Percentiles rank a stretch among this genome's conserved stretches.
Conservation (phyloP, 805 yeast species). For the Allodekkera sacchari region DNA sequence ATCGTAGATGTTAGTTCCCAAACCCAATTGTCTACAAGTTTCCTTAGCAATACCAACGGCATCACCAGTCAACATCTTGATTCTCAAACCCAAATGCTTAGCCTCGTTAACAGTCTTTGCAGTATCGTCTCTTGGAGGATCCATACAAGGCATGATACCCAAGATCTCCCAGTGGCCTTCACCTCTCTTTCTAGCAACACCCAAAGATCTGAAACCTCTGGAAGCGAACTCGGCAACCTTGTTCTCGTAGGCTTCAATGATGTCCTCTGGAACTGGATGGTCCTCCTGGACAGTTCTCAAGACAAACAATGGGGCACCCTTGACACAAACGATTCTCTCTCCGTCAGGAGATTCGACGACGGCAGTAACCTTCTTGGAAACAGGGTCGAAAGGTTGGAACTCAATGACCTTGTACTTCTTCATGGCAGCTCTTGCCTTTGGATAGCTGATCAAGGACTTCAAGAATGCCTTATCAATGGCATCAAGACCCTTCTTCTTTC, state of each 20-base stretch:
- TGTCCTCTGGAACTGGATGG: conserved; percentile 89
- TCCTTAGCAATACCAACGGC: conserved; percentile 98
- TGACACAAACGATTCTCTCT: conserved; percentile 88
- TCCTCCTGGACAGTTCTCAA: conserved; percentile 94
- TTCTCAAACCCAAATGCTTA: conserved; percentile 80
- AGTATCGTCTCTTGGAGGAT: conserved; percentile 98
- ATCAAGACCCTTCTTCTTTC: conserved; percentile 93
- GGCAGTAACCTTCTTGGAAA: conserved; percentile 91
- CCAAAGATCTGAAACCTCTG: conserved; percentile 95
- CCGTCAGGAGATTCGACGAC: conserved; percentile 93
- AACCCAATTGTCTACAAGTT: conserved; percentile 93
- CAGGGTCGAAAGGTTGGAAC: conserved; percentile 97
- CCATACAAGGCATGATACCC: conserved; percentile 98
- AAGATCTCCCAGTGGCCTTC: conserved; percentile 96
- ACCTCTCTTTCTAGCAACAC: conserved; percentile 98
- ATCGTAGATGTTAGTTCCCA: conserved; percentile 91
- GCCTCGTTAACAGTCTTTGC: conserved; percentile 91
- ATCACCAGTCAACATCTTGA: conserved; percentile 97
- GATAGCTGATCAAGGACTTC: conserved; percentile 74
- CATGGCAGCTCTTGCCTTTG: conserved; percentile 85
- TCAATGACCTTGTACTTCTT: conserved; percentile 89
- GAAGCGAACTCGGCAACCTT: conserved; percentile 96
- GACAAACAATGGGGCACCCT: conserved; percentile 96
- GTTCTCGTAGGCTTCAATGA: conserved; percentile 89
- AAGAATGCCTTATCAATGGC: conserved; percentile 92